These are phyloP conservation scores for Heterococcus sp. DNA, from an alignment of 108 stramenopile species.

Conservation along the genomic window DNA sequence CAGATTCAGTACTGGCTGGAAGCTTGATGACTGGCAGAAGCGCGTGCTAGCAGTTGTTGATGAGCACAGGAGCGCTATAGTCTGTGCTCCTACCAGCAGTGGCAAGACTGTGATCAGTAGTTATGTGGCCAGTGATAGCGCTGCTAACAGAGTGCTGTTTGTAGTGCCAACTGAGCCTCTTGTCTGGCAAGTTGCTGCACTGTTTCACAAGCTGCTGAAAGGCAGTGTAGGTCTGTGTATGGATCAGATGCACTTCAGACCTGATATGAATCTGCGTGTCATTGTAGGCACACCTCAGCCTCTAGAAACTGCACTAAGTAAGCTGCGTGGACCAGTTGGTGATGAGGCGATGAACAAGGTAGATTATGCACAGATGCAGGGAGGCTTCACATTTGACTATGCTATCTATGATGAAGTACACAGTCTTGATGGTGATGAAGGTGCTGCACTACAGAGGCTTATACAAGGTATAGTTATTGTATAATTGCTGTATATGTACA, in stretches of 20 bases:
- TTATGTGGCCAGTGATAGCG: conserved; percentile 65
- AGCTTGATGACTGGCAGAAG: conserved; percentile 96
- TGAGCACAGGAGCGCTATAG: conserved; percentile 80
- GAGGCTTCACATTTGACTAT: conserved; percentile 97
- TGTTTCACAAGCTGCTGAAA: conserved; percentile 91
- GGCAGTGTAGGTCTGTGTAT: conserved; percentile 77
- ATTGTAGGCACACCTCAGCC: conserved; percentile 96
- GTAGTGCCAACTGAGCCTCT: conserved; percentile 97
- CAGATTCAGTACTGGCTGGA: conserved; percentile 85
- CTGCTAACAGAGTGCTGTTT: conserved; percentile 71
- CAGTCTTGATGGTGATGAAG: conserved; percentile 94
- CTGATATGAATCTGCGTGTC: conserved; percentile 67
- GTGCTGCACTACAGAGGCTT: conserved; percentile 90
- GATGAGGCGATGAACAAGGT: conserved; percentile 77
- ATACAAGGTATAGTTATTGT: conserved; percentile 74
- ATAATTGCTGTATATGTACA: too few species aligned
- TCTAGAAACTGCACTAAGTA: conserved; percentile 82
- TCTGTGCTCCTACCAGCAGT: conserved; percentile 95
- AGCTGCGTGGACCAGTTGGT: conserved; percentile 88
- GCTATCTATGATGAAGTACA: conserved; percentile 97
- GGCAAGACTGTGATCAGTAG: conserved; percentile 98
- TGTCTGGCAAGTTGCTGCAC: conserved; percentile 99
- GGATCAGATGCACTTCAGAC: conserved; percentile 56
- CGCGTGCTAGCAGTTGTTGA: conserved; percentile 85
- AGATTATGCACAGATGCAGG: conserved; percentile 89